Base-by-base conservation (phyloP, 768 basidiomycete species). In the Exidia glandulosa region DNA sequence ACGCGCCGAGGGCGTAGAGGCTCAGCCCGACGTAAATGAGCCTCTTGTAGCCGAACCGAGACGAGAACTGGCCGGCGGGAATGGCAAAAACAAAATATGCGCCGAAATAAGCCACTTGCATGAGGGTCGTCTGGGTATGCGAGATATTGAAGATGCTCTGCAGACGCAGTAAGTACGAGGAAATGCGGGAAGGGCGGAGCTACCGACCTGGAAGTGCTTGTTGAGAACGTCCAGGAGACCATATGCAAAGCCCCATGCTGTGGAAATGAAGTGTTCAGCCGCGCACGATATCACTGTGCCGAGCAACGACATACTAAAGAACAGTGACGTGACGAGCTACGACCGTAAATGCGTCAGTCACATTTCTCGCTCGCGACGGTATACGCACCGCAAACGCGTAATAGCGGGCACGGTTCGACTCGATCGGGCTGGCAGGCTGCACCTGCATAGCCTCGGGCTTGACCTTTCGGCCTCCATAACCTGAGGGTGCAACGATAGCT, bases 41-140 rank as follows among this genome's bases (percentile, higher is more conserved):
- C 29, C 34, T 62, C 50, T 71, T 71, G 69, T 74, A 73, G 16
- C 69, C 70, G 36, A 66, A 67, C 48, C 72, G 63, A 14, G 63
- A 65, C 54, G 50, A 23, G 30, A 54, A 54, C 25, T 54, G 50
- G 25, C 50, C 50, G 19, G 50, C 50, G 4, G 50, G 50, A 19
- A 54, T 54, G 27, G 50, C 50, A 19, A 54, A 54, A 14, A 54
- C 50, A 27, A 54, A 54, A 27, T 54, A 54, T 12, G 50, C 50
- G 6, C 50, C 50, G 60, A 64, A 66, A 59, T 70, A 72, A 25
- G 70, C 69, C 55, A 71, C 72, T 62, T 74, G 73, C 34, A 76
- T 68, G 63, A 71, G 68, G 31, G 74, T 74, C 10, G 72, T 73
- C 62, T 74, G 70, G 19, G 72, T 65, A 61, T 71, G 70, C 62